A percentile compares a stretch with the other conserved stretches of the same genome.
Conservation (phyloP, 1,284 basidiomycete species). For the Rhizoctonia solani region DNA sequence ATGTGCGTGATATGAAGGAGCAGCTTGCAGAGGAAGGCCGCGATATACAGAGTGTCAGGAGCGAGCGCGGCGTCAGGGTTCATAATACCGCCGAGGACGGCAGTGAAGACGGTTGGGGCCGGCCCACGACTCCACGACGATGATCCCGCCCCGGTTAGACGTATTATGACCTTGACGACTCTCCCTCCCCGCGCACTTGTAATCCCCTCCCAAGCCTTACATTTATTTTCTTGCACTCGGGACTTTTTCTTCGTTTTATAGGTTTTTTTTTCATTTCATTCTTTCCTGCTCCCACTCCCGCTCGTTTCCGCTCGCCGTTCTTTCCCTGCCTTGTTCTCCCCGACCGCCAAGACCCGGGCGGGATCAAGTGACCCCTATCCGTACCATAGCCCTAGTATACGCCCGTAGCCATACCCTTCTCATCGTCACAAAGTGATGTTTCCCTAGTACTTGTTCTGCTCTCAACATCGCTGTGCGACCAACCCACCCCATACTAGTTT, state of each 20-base stretch:
- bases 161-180: no score
- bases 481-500: constrained; percentile 9
- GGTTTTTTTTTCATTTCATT: constrained; percentile 10
- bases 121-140: constrained; percentile 13
- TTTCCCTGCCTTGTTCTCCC: no score
- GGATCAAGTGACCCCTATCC: no score
- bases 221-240: background rate
- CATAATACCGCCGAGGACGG: constrained; percentile 66
- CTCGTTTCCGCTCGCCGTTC: no score
- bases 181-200: background rate
- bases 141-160: constrained; percentile 15
- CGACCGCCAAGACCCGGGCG: no score
- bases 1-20: constrained; percentile 51
- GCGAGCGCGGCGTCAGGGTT: constrained; percentile 73
- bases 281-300: background rate
- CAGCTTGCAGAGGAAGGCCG: constrained; percentile 81
- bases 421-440: constrained; percentile 5
- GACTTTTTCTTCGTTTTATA: background rate
- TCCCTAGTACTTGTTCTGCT: no score
- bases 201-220: background rate
- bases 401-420: background rate
- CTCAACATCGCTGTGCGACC: no score
- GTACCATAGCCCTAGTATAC: background rate
- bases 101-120: constrained; percentile 40
- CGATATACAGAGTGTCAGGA: constrained; percentile 77